phyloP scores from a whole-genome alignment of 805 yeast species.

The Wickerhamomyces bovis region DNA sequence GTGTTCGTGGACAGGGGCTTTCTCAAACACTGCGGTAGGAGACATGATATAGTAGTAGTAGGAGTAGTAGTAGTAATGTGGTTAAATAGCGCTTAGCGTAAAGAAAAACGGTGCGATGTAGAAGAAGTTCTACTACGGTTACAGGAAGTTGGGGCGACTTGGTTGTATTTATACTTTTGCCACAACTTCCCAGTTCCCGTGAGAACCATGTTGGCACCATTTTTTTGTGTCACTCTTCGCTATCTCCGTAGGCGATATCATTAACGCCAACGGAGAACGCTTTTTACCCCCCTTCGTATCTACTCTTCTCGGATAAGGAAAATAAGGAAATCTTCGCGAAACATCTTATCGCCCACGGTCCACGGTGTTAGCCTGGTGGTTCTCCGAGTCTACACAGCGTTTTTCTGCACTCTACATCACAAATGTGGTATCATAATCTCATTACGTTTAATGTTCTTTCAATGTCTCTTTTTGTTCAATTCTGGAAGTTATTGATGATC shows the following conservation, averaged over 20 bases:
- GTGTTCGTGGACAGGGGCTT: constrained; percentile 7
- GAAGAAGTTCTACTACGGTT: no score
- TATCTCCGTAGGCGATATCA: not conserved
- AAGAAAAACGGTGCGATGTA: not conserved
- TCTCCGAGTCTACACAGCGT: no score
- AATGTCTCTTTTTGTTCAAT: not conserved
- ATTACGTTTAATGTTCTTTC: not conserved
- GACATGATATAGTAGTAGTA: constrained; percentile 18
- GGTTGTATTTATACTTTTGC: not conserved
- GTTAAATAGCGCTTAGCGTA: not conserved
- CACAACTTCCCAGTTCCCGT: not conserved
- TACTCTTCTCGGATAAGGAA: no score
- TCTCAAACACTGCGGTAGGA: constrained; percentile 21
- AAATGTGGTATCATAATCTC: not conserved
- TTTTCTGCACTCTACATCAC: no score
- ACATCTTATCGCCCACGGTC: no score
- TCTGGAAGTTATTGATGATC: constrained; percentile 6
- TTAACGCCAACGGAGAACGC: not conserved
- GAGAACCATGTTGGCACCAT: not conserved
- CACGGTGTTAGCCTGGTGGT: no score
- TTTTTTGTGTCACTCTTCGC: not conserved
- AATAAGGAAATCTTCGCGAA: no score
- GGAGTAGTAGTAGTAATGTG: not conserved
- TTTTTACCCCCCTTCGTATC: not conserved
- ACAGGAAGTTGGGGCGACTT: not conserved